Evolutionary conservation across 75 land plant genomes (phyloP).

Genomic region (Sequoiadendron giganteum): DNA sequence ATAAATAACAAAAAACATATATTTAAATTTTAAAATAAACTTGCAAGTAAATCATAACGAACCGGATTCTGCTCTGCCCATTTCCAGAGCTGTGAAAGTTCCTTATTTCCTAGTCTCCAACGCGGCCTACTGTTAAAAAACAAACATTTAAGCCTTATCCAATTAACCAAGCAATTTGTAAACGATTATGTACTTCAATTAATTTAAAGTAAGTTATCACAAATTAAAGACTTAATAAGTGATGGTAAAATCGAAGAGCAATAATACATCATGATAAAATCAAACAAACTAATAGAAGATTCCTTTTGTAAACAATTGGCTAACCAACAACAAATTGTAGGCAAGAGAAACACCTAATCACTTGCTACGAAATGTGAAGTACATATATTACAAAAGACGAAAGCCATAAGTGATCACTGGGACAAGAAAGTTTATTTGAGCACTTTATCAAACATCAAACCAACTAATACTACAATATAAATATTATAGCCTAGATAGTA

Average conservation of each 20-base stretch:
- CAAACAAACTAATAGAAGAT: background rate
- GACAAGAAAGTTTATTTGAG: background rate
- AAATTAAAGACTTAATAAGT: background rate
- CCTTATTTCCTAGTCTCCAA: constrained; percentile 98
- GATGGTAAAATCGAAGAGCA: background rate
- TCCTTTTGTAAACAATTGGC: background rate
- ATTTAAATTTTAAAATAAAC: background rate
- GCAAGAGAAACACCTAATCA: background rate
- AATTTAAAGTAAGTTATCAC: background rate
- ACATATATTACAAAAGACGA: background rate
- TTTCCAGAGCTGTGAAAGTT: constrained; percentile 93
- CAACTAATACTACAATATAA: background rate
- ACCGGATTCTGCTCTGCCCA: constrained; percentile 99
- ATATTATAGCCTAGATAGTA: background rate
- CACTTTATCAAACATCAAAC: background rate
- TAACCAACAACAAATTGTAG: background rate
- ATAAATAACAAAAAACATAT: background rate
- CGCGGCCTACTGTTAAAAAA: constrained; percentile 26
- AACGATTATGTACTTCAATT: background rate
- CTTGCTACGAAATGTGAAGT: background rate
- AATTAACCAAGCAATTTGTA: background rate
- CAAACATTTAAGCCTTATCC: background rate
- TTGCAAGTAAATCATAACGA: constrained; percentile 10
- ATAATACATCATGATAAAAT: background rate
- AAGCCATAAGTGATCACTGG: background rate